phyloP scores from a whole-genome alignment of 768 basidiomycete species.

The Mycena maculata region DNA sequence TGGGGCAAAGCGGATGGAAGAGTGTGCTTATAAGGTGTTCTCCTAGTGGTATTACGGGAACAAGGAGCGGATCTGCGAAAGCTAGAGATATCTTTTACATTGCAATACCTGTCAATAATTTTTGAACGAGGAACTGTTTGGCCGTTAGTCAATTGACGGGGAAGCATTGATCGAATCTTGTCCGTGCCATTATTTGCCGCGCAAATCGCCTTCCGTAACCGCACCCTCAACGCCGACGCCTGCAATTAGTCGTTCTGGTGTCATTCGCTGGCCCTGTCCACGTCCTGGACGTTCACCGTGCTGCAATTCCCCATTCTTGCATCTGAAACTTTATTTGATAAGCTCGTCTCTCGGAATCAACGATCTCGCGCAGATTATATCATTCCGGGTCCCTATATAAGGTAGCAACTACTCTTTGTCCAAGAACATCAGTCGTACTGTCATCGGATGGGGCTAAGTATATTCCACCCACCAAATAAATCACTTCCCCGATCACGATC shows the following conservation, averaged over 20 bases:
- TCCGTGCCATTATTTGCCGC: constrained; percentile 7
- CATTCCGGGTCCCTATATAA: constrained; percentile 16
- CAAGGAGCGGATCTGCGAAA: constrained; percentile 27
- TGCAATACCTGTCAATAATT: constrained; percentile 24
- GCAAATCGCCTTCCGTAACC: constrained; percentile 29
- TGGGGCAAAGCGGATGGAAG: constrained; percentile 37
- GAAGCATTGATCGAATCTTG: constrained; percentile 22
- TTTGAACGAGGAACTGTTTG: constrained; percentile 2
- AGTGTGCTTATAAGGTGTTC: constrained; percentile 49
- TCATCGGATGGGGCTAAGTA: constrained; percentile 17
- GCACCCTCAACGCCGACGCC: not conserved
- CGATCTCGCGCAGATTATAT: constrained; percentile 15
- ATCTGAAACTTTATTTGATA: constrained; percentile 18
- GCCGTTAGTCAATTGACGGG: constrained; percentile 19
- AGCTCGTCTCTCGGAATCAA: not conserved
- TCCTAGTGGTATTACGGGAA: constrained; percentile 32
- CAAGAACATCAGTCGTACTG: constrained; percentile 27
- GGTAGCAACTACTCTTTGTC: constrained; percentile 15
- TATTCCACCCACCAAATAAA: constrained; percentile 5
- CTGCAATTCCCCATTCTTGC: not conserved
- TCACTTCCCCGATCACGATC: constrained; percentile 36
- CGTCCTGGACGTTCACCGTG: not conserved
- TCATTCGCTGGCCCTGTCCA: no score
- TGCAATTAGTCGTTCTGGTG: not conserved
- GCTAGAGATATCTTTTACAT: constrained; percentile 27